Base-by-base conservation (phyloP, 495 filamentous ascomycete species). In the Aspergillus diversus region DNA sequence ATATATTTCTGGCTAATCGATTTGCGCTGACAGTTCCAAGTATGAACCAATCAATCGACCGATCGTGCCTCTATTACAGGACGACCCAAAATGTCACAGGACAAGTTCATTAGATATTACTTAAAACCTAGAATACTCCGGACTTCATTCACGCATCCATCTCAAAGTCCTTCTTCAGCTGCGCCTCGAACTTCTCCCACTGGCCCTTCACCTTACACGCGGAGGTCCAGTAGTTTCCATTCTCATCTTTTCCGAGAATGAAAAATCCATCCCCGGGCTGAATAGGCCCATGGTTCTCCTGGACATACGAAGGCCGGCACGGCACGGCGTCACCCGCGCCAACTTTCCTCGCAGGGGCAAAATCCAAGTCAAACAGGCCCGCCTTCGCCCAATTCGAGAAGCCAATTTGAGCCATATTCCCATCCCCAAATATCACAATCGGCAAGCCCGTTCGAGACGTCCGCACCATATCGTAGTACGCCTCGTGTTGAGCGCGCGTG, bases 371-470 rank as follows among this genome's bases (percentile, higher is more conserved):
- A 57, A 80, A 81, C 54, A 84, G 73, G 17, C 68, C 64, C 4
- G 72, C 78, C 59, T 79, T 81, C 35, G 68, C 68, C 80, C 80
- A 83, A 68, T 83, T 84, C 5, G 74, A 77, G 43, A 80, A 73
- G 32, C 71, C 70, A 11, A 80, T 49, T 11, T 79, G 67, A 8
- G 69, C 58, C 67, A 72, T 75, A 35, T 65, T 65, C 8, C 67
- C 52, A 53, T 80, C 73, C 7, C 78, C 80, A 60, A 75, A 75
- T 7, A 80, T 48, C 4, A 71, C 57, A 37, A 70, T 64, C 4
- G 68, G 68, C 33, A 70, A 54, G 31, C 65, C 68, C 0, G 57
- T 59, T 35, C 68, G 58, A 35, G 64, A 59, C n/a, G 52, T 61
- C 5, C 65, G 68, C 16, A 70, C 68, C 60, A 65, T 63, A 15